Conservation (phyloP, 2,329 filamentous ascomycete genomes). For the Ophiognomonia clavigignenti-juglandacearum region DNA sequence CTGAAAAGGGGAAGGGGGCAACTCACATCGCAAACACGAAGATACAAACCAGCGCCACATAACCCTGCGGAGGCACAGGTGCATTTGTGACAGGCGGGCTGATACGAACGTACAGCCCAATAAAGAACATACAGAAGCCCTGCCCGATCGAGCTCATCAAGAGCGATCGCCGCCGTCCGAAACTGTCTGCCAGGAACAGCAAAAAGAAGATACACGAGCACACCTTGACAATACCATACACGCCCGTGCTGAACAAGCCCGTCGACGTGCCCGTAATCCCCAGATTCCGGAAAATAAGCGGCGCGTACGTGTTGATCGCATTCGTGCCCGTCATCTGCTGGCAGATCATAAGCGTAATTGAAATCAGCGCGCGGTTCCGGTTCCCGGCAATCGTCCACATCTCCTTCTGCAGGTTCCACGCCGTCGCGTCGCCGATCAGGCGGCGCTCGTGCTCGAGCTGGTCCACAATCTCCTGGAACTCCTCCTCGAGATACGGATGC, state of each 20-base stretch:
- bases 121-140: constrained; percentile 59
- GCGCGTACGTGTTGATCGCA: constrained; percentile 29
- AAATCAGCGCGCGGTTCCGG: constrained; percentile 59
- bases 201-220: constrained; percentile 52
- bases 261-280: constrained; percentile 40
- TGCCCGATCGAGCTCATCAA: constrained; percentile 45
- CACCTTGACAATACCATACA: constrained; percentile 61
- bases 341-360: constrained; percentile 42
- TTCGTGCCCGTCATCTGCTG: constrained; percentile 18
- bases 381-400: constrained; percentile 58
- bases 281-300: constrained; percentile 29
- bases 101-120: constrained; percentile 60
- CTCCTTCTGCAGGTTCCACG: constrained; percentile 57
- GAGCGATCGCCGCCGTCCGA: neutral
- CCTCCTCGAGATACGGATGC: constrained; percentile 52
- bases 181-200: constrained; percentile 43
- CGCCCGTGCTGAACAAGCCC: constrained; percentile 55
- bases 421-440: constrained; percentile 47
- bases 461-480: constrained; percentile 55
- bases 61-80: constrained; percentile 54
- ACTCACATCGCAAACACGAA: constrained; percentile 52
- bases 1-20: neutral
- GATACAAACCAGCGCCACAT: constrained; percentile 60
- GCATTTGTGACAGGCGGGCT: constrained; percentile 43
- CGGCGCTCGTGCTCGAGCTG: constrained; percentile 60